phyloP scores from a whole-genome alignment of 2,329 filamentous ascomycete species.

The Zasmidium citrigriseum region DNA sequence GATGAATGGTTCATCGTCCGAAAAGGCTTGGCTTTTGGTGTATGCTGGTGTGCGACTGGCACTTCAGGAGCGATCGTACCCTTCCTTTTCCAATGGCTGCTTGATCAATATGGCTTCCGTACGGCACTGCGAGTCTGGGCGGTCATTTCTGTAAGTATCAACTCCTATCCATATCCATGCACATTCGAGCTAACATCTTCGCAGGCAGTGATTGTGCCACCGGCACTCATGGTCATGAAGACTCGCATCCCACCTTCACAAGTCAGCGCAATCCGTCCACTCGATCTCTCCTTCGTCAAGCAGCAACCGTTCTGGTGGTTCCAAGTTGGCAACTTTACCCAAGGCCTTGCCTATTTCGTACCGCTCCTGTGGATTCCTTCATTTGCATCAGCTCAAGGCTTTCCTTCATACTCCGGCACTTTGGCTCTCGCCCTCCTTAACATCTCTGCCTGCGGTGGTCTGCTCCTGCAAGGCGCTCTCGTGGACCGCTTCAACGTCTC shows the following conservation, averaged over 20 bases:
- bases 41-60: conserved; percentile 48
- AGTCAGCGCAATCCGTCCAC: conserved; percentile 18
- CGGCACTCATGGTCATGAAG: conserved; percentile 2
- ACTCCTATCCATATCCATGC: not conserved
- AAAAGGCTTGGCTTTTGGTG: conserved; percentile 55
- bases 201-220: not conserved
- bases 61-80: conserved; percentile 48
- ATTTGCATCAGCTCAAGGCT: conserved; percentile 40
- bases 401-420: conserved; percentile 37
- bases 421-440: conserved; percentile 44
- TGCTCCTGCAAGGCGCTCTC: conserved; percentile 40
- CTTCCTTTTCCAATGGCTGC: conserved; percentile 43
- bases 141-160: conserved; percentile 29
- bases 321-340: conserved; percentile 43
- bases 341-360: conserved; percentile 46
- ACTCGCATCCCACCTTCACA: conserved; percentile 17
- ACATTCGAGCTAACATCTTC: not conserved
- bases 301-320: conserved; percentile 43
- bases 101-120: conserved; percentile 44
- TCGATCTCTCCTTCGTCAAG: conserved; percentile 39
- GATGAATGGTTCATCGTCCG: conserved; percentile 57
- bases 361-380: conserved; percentile 45
- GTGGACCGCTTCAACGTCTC: conserved; percentile 43
- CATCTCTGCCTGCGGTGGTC: conserved; percentile 38
- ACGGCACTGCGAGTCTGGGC: conserved; percentile 49